A percentile compares a stretch with the other conserved stretches of the same genome.
Conservation (phyloP, 805 yeast species). For the Helenozyma baotianmanensis region DNA sequence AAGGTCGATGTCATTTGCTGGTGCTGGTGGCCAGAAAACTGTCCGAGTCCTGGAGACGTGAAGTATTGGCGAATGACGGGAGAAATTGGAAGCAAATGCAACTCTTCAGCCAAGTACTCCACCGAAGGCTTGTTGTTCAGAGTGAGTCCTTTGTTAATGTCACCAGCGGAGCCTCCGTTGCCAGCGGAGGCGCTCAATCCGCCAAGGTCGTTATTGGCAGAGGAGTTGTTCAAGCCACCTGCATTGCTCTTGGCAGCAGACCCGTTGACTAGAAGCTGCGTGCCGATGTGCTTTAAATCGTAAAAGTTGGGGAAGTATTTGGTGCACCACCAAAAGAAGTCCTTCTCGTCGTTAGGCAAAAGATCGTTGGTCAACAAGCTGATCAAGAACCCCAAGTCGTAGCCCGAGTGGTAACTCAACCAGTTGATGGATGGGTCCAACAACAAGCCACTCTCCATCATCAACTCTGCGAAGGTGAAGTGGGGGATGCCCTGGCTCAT, state of each 20-base stretch:
- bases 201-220: not conserved
- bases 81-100: conserved; percentile 57
- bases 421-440: conserved; percentile 70
- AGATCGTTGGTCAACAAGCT: conserved; percentile 68
- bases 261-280: conserved; percentile 24
- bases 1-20: conserved; percentile 46
- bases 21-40: conserved; percentile 19
- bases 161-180: conserved; percentile 1
- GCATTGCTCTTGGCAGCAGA: conserved; percentile 13
- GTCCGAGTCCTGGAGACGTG: conserved; percentile 16
- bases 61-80: conserved; percentile 42
- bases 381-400: conserved; percentile 86
- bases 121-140: conserved; percentile 41
- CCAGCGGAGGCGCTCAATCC: not conserved
- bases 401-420: conserved; percentile 91
- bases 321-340: conserved; percentile 65
- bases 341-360: conserved; percentile 79
- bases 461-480: conserved; percentile 74
- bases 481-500: conserved; percentile 73
- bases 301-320: conserved; percentile 76
- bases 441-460: conserved; percentile 82
- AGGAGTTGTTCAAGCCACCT: not conserved
- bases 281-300: conserved; percentile 65
- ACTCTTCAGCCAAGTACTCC: conserved; percentile 65
- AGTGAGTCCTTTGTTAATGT: conserved; percentile 7